Base-by-base conservation (phyloP, 305 asterid genomes). In the Nicotiana rustica region DNA sequence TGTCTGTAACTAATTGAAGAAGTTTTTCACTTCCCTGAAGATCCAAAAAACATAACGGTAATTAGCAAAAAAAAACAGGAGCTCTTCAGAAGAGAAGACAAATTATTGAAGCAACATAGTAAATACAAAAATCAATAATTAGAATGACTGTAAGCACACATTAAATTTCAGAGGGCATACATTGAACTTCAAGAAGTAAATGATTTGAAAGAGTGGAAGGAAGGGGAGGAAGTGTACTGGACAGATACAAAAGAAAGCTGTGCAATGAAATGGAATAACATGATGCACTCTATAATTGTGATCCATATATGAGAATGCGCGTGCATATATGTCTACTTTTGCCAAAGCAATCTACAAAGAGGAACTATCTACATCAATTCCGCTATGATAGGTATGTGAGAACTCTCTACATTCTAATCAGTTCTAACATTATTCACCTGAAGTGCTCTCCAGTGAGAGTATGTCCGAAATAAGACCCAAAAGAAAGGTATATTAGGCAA, bases 401-500 rank as follows among this genome's bases (percentile, higher is more conserved):
- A 14, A 21, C 14, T 73, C 47, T 75, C 80, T 52, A 75, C 65
- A 25, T 70, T 35, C 33, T 29, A 68, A 79, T 68, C 41, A 19
- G 36, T 12, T 80, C 33, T 3, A 60, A 67, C 56, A 64, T 12
- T 47, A 33, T 86, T 81, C 71, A 92, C 99, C 98, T 93, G 97
- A 70, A 97, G 92, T 85, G 99, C 98, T 91, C 98, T 93, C 96
- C 98, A 96, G 89, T 96, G 98, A 71, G 98, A 96, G 88, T 96
- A 96, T 36, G 99, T 85, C 9, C 99, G 98, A 87, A 92, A 96
- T 82, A 92, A 90, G 88, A 92, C 77, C 99, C 99, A 96, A 86
- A 95, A 96, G 95, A 96, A 96, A 31, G 97, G 96, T 70, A 96
- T 87, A 86, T 96, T 96, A 84, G 99, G 99, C 92, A 96, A 91